Evolutionary conservation across 164 flowering plant species (phyloP).

Genomic region (Stephania japonica): DNA sequence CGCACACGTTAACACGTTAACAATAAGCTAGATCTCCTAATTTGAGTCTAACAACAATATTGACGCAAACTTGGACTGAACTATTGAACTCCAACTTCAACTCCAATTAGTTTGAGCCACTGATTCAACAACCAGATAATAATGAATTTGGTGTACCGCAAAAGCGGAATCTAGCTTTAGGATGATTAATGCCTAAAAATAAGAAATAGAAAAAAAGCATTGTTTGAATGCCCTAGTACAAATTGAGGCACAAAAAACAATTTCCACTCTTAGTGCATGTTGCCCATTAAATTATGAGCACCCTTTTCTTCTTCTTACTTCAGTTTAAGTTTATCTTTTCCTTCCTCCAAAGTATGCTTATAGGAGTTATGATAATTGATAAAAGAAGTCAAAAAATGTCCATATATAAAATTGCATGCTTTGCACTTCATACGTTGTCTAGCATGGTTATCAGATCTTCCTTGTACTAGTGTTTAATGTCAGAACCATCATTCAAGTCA

Average conservation of each 20-base stretch:
- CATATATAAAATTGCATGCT: too few relatives aligned
- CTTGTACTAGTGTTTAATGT: not conserved
- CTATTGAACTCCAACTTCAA: too few relatives aligned
- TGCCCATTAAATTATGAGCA: not conserved
- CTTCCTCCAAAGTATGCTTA: not conserved
- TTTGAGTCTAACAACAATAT: too few relatives aligned
- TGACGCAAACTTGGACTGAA: too few relatives aligned
- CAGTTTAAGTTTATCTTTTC: not conserved
- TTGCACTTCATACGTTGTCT: not conserved
- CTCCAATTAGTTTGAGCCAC: too few relatives aligned
- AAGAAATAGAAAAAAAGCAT: not conserved
- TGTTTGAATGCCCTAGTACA: not conserved
- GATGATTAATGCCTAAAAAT: not conserved
- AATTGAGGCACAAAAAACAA: not conserved
- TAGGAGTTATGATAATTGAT: not conserved
- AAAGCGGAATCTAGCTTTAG: not conserved
- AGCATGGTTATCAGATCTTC: not conserved
- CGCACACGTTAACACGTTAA: too few relatives aligned
- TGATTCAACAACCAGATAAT: too few relatives aligned
- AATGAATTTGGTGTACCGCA: too few relatives aligned
- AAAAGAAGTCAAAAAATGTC: too few relatives aligned
- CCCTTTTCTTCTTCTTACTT: not conserved
- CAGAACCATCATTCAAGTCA: not conserved
- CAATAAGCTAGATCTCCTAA: too few relatives aligned
- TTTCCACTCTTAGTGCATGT: not conserved